Conservation (phyloP, 1,139 yeast genomes). For the Yamadazyma oceani region DNA sequence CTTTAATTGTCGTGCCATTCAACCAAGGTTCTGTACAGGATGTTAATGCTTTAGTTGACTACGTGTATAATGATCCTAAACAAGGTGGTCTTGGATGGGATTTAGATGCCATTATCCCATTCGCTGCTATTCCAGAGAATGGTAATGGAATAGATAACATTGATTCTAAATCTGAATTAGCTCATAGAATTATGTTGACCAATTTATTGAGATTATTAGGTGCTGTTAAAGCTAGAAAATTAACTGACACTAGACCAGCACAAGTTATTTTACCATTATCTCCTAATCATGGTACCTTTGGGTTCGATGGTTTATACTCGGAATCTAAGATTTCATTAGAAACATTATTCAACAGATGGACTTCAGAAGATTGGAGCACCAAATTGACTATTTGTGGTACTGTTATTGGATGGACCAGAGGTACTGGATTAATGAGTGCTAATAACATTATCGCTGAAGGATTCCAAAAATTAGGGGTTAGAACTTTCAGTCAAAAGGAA, state of each 20-base stretch:
- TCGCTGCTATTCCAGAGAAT: conserved; percentile 98
- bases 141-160: conserved; percentile 93
- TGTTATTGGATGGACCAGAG: conserved; percentile 99
- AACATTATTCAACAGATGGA: conserved; percentile 97
- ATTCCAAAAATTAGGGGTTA: conserved; percentile 90
- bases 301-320: conserved; percentile 96
- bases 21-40: conserved; percentile 97
- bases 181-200: conserved; percentile 98
- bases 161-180: conserved; percentile 94
- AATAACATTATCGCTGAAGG: conserved; percentile 98
- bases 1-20: conserved; percentile 94
- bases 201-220: conserved; percentile 91
- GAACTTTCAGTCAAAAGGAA: conserved; percentile 97
- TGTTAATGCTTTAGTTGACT: conserved; percentile 80
- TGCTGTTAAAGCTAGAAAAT: conserved; percentile 81
- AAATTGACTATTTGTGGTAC: conserved; percentile 98
- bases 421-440: conserved; percentile 97
- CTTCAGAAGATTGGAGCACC: conserved; percentile 93
- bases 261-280: conserved; percentile 95
- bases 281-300: conserved; percentile 98
- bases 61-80: conserved; percentile 78
- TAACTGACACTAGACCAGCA: conserved; percentile 94
- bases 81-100: conserved; percentile 98
- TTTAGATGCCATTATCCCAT: conserved; percentile 91
- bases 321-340: conserved; percentile 95